Conservation (phyloP, 2,329 filamentous ascomycete genomes). For the Rutstroemia sp. region DNA sequence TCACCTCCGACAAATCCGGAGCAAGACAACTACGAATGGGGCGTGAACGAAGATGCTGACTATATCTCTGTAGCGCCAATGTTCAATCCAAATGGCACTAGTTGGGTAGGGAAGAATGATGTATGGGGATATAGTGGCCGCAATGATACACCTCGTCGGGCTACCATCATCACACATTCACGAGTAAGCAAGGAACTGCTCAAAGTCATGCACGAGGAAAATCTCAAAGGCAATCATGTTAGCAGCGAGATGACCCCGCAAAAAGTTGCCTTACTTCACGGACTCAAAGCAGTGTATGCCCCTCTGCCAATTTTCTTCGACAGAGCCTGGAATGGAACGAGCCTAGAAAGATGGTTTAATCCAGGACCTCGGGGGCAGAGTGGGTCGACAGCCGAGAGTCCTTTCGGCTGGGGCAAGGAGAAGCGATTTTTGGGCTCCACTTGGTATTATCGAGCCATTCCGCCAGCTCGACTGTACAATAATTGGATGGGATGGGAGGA, state of each 20-base stretch:
- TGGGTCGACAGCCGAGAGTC: constrained; percentile 42
- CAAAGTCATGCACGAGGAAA: constrained; percentile 72
- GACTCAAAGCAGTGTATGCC: constrained; percentile 69
- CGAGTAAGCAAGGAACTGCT: constrained; percentile 65
- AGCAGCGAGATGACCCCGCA: constrained; percentile 76
- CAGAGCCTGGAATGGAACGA: constrained; percentile 55
- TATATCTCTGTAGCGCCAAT: constrained; percentile 61
- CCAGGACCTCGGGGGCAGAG: constrained; percentile 47
- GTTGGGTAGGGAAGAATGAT: constrained; percentile 64
- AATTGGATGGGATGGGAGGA: constrained; percentile 57
- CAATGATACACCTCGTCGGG: constrained; percentile 42
- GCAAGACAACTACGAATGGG: constrained; percentile 67
- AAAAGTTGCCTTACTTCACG: constrained; percentile 66
- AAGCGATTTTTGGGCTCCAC: constrained; percentile 49
- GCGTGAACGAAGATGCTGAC: constrained; percentile 68
- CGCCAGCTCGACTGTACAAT: constrained; percentile 52
- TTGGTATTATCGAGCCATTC: constrained; percentile 53
- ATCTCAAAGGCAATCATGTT: constrained; percentile 64
- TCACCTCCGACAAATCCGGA: constrained; percentile 52
- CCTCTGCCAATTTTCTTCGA: constrained; percentile 78
- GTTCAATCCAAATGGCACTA: constrained; percentile 65
- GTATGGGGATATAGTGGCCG: constrained; percentile 42
- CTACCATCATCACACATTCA: constrained; percentile 72
- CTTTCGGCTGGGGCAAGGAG: constrained; percentile 53
- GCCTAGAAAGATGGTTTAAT: constrained; percentile 53